phyloP scores from a whole-genome alignment of 2,329 filamentous ascomycete genomes.

The Graphilbum sp. region DNA sequence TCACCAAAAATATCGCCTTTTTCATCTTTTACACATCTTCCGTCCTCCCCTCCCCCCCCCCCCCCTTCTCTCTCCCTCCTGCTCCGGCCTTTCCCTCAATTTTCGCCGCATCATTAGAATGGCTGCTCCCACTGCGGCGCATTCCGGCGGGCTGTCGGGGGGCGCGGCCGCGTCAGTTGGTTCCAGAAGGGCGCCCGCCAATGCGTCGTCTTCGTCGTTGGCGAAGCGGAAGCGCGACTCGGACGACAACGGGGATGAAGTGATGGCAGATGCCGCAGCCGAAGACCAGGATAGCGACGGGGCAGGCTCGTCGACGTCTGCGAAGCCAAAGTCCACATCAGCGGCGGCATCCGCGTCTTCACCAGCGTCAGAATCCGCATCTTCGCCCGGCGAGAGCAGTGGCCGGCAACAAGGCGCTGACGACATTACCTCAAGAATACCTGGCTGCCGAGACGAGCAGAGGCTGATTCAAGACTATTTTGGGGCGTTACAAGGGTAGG shows the following conservation, averaged over 20 bases:
- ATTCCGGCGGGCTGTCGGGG: conserved; percentile 15
- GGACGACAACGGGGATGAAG: conserved; percentile 18
- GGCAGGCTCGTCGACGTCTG: neutral
- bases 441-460: conserved; percentile 15
- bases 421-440: conserved; percentile 8
- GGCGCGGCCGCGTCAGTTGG: conserved; percentile 12
- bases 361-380: neutral
- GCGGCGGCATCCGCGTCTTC: neutral
- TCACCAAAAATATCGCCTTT: too few relatives aligned
- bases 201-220: conserved; percentile 13
- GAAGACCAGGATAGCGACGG: neutral
- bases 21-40: too few relatives aligned
- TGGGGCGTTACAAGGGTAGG: conserved; percentile 25
- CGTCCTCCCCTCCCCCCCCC: neutral
- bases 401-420: conserved; percentile 10
- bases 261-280: conserved; percentile 4
- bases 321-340: too few relatives aligned
- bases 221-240: conserved; percentile 44
- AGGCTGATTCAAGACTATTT: conserved; percentile 24
- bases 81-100: neutral
- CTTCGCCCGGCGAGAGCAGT: conserved; percentile 10
- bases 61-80: neutral
- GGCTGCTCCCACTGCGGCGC: conserved; percentile 15
- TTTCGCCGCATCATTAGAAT: conserved; percentile 9
- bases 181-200: conserved; percentile 11